Evolutionary conservation across 2,329 filamentous ascomycete species (phyloP), one percentile per base, ranked within the genome.

Genomic region (Lasiodiplodia hormozganensis): DNA sequence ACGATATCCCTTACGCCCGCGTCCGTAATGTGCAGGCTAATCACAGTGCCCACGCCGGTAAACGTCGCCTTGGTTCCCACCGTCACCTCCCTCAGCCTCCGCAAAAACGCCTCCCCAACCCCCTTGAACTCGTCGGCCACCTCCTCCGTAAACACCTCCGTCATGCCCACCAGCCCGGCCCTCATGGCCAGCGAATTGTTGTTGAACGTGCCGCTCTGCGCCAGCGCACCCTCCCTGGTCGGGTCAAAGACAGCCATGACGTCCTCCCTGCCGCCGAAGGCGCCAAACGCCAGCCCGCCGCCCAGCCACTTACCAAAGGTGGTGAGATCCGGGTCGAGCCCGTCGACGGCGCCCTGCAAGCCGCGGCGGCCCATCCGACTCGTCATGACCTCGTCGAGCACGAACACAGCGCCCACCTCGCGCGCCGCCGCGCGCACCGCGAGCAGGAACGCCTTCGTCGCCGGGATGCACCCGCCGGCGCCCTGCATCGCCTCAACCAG

Each of bases 371-470:
- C 77, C 34, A 91, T 77, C 2, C 90, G 83, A 3, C 87, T 89
- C 0, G 89, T 91, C 85, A 91, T 90, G 6, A 92, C 90, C 77
- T 93, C 90, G 74, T 93, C 90, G 16, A 91, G 80, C 43, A 93
- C 88, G 71, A 93, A 84, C 0, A 92, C 69, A 0, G 86, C 86
- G 1, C 85, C 85, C 0, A 81, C 77, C 73, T 83, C 78, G 36
- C 77, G 79, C 1, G 87, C 84, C 6, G 82, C 79, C 0, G 81
- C 75, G 54, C 85, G 85, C 4, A 90, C 77, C 1, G 81, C 81
- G 11, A 76, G 69, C 31, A 91, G 75, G 71, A 91, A 92, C 21
- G 83, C 82, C 1, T 60, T 65, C 0, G 78, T 81, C 0, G 81
- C 89, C 0, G 82, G 79, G 6, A 89, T 84, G 65, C 85, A 87